These are phyloP conservation scores for Radiomyces spectabilis DNA, from an alignment of 192 early-diverging fungal genomes.

Conservation along the genomic window DNA sequence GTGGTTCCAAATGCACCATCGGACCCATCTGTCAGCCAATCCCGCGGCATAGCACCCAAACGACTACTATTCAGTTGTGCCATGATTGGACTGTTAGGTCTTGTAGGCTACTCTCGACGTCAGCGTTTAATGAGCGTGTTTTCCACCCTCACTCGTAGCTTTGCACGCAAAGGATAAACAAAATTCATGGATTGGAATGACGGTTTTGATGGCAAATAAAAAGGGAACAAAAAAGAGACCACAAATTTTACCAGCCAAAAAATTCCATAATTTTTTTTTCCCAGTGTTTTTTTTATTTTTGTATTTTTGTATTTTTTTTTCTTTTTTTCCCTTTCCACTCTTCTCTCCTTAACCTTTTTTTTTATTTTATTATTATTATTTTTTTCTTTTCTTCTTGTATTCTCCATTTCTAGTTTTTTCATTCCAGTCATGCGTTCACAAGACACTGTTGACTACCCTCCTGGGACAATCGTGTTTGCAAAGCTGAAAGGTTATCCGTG, in stretches of 20 bases:
- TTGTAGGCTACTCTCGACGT: not conserved
- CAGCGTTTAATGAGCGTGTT: not conserved
- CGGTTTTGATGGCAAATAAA: too few species aligned
- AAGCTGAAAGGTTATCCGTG: conserved; percentile 54
- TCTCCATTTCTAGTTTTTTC: not conserved
- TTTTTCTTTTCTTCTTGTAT: not conserved
- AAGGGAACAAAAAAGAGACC: too few species aligned
- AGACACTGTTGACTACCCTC: too few species aligned
- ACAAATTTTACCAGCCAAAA: too few species aligned
- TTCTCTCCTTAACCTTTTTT: conserved; percentile 1
- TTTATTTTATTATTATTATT: not conserved
- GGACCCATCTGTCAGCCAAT: not conserved
- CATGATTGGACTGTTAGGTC: not conserved
- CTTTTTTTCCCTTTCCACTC: not conserved
- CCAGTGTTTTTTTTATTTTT: conserved; percentile 5
- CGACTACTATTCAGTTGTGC: not conserved
- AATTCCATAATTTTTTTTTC: not conserved
- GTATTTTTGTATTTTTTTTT: conserved; percentile 2
- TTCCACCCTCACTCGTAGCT: not conserved
- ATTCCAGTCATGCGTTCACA: too few species aligned
- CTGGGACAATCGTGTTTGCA: conserved; percentile 48
- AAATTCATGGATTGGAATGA: too few species aligned
- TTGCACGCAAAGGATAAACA: too few species aligned
- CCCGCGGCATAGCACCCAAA: not conserved
- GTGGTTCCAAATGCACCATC: conserved; percentile 1